Conservation (phyloP, 75 land plant genomes). For the Chamaecyparis obtusa region DNA sequence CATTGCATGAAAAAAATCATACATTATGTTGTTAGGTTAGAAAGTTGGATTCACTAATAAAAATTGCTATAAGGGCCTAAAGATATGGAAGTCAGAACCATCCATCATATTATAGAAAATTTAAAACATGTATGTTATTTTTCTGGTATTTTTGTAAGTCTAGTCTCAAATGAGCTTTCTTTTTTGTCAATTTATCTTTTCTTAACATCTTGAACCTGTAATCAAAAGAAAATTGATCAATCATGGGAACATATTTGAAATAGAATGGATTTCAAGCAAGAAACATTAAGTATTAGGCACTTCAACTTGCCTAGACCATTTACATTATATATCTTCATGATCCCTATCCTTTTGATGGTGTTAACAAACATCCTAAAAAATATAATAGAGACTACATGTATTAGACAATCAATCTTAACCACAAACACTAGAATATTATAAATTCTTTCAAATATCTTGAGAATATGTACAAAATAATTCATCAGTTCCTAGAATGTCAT, state of each 20-base stretch:
- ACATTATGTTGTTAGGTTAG: background rate
- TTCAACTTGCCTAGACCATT: conserved; percentile 49
- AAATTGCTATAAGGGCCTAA: background rate
- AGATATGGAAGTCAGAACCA: background rate
- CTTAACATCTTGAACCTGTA: conserved; percentile 6
- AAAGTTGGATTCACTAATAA: background rate
- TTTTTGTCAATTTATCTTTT: background rate
- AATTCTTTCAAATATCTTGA: background rate
- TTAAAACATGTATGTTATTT: background rate
- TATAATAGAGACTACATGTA: background rate
- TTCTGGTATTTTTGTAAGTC: background rate
- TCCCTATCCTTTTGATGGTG: conserved; percentile 73
- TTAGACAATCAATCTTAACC: background rate
- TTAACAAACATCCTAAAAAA: conserved; percentile 63
- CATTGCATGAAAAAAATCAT: conserved; percentile 4
- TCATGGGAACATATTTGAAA: background rate
- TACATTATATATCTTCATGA: conserved; percentile 68
- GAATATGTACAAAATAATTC: background rate
- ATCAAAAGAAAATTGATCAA: background rate
- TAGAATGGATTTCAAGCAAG: background rate
- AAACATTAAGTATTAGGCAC: background rate
- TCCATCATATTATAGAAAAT: background rate
- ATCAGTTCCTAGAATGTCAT: background rate
- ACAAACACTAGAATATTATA: background rate
- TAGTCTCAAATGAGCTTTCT: conserved; percentile 3